Percentiles rank a stretch among this genome's conserved stretches.
phyloP scores from a whole-genome alignment of 1,139 yeast genomes.

The Lodderomyces theae region DNA sequence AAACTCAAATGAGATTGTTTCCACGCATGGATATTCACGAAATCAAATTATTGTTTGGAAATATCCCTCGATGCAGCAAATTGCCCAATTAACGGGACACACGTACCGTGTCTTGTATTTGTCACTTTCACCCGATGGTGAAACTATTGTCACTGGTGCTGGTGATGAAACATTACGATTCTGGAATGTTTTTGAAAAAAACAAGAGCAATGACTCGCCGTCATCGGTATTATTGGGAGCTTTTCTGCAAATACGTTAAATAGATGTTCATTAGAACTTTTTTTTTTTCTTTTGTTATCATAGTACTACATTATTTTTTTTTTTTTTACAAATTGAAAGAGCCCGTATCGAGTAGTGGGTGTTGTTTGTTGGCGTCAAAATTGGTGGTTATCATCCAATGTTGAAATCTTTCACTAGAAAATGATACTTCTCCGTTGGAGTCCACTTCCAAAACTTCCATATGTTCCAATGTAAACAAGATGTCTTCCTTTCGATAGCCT shows the following conservation, averaged over 20 bases:
- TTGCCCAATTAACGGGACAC: constrained; percentile 92
- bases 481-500: constrained; percentile 70
- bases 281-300: neutral
- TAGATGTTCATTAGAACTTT: neutral
- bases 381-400: constrained; percentile 29
- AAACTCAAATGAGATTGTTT: constrained; percentile 86
- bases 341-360: constrained; percentile 26
- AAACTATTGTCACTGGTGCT: constrained; percentile 97
- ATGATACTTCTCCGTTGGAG: constrained; percentile 13
- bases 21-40: constrained; percentile 92
- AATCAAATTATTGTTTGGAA: constrained; percentile 95
- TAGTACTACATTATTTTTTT: neutral
- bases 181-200: constrained; percentile 89
- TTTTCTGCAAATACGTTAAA: constrained; percentile 67
- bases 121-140: constrained; percentile 95
- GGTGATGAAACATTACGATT: constrained; percentile 95
- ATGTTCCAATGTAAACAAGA: constrained; percentile 58
- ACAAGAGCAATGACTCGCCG: constrained; percentile 54
- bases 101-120: constrained; percentile 88
- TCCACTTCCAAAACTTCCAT: constrained; percentile 48
- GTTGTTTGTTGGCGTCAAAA: constrained; percentile 24
- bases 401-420: constrained; percentile 24
- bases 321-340: constrained; percentile 17
- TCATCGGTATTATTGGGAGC: constrained; percentile 72
- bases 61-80: constrained; percentile 87